phyloP scores from a whole-genome alignment of 495 filamentous ascomycete species.

The Neurospora pannonica region DNA sequence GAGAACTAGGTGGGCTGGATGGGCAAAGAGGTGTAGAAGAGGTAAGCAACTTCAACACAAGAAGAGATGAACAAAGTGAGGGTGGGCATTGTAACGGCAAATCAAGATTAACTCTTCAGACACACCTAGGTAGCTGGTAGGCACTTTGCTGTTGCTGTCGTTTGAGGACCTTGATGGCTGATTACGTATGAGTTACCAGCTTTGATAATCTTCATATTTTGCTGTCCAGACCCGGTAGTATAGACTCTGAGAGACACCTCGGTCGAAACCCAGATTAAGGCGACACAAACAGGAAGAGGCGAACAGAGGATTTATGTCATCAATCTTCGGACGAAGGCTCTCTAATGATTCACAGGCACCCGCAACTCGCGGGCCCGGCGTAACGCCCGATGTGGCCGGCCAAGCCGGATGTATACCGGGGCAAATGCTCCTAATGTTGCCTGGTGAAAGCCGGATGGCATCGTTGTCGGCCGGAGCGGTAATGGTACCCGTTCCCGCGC shows the following conservation, averaged over 20 bases:
- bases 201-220: background rate
- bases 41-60: too few species aligned
- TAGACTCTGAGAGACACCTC: background rate
- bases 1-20: too few species aligned
- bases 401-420: background rate
- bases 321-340: background rate
- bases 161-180: background rate
- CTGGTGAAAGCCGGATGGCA: background rate
- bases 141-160: background rate
- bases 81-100: background rate
- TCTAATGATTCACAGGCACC: background rate
- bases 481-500: background rate
- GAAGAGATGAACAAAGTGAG: background rate
- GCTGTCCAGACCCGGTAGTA: background rate
- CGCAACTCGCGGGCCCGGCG: background rate
- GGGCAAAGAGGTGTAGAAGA: too few species aligned
- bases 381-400: background rate
- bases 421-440: background rate
- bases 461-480: background rate
- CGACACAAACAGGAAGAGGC: background rate
- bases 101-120: too few species aligned
- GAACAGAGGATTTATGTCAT: background rate
- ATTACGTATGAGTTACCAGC: background rate
- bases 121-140: background rate
- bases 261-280: background rate